Evolutionary conservation across 768 basidiomycete genomes (phyloP).

Genomic region (Russula dissimulans): DNA sequence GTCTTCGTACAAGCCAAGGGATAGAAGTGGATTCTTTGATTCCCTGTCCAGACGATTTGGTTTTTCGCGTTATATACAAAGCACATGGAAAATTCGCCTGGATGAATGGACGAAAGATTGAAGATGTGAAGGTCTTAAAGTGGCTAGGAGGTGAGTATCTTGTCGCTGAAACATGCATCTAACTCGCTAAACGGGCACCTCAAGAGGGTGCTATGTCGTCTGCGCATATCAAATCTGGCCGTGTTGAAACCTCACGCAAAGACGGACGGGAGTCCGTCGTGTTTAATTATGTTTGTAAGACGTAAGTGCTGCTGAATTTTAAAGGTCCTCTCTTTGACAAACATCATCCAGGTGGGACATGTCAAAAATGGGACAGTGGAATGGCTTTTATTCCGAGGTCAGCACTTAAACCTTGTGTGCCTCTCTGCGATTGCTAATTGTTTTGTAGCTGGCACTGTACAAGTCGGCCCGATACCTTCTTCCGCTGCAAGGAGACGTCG

Average conservation of each 20-base stretch:
- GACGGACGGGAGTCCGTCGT: not conserved
- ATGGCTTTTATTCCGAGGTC: slow-evolving; percentile 35
- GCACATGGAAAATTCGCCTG: slow-evolving; percentile 16
- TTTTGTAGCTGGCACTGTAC: slow-evolving; percentile 43
- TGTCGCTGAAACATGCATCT: not conserved
- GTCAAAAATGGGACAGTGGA: slow-evolving; percentile 28
- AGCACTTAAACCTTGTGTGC: slow-evolving; percentile 2
- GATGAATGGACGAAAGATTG: slow-evolving; percentile 9
- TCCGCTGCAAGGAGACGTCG: slow-evolving; percentile 42
- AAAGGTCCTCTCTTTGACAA: not conserved
- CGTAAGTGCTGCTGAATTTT: not conserved
- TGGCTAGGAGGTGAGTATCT: slow-evolving; percentile 10
- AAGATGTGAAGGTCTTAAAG: slow-evolving; percentile 6
- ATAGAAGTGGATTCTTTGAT: not conserved
- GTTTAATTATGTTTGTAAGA: slow-evolving; percentile 15
- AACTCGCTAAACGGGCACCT: not conserved
- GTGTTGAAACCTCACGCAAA: not conserved
- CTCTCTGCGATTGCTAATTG: not conserved
- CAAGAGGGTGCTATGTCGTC: slow-evolving; percentile 15
- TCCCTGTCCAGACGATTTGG: slow-evolving; percentile 2
- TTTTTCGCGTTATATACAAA: slow-evolving; percentile 10
- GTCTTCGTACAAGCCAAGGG: not conserved
- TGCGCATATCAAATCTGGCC: slow-evolving; percentile 15
- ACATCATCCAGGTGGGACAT: slow-evolving; percentile 26
- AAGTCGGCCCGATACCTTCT: slow-evolving; percentile 37